Base-by-base conservation (phyloP, 495 filamentous ascomycete species). In the Cryomyces minteri region DNA sequence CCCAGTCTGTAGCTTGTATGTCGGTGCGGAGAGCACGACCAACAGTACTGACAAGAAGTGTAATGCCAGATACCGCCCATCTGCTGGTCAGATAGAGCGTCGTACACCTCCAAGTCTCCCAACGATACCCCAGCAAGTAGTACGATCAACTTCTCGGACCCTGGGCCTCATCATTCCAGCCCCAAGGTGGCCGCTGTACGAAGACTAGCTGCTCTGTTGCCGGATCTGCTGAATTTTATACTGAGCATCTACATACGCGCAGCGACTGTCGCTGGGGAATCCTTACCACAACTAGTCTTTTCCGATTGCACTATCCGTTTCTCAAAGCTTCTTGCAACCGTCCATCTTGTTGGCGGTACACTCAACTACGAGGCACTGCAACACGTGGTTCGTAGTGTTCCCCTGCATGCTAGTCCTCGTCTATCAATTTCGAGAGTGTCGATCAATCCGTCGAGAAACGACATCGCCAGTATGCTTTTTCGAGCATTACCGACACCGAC, bases 251-350 rank as follows among this genome's bases (percentile, higher is more conserved):
- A 95, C 63, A 75, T 72, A 39, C 74, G 84, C 45, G 76, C 79
- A 4, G 70, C 76, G 12, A 73, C 74, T 51, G 79, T 92, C 51
- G 75, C 83, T 25, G 76, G 82, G 18, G 88, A 94, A 58, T 72
- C 82, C 47, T 63, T 93, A 14, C 88, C 87, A 10, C 81, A 81
- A 12, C 62, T 92, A 1, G 76, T 84, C 9, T 79, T 81, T 44
- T 88, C 83, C 1, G 86, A 96, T 55, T 79, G 77, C 5, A 73
- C 80, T 11, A 82, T 95, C 49, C 73, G 90, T 42, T 79, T 87
- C 48, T 73, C 79, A 50, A 82, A 79, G 51, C 59, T 92, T 12
- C 63, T 90, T 46, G 71, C 81, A 6, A 74, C 77, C 6, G 61
- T 88, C 39, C 79, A 85, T 53, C 55, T 83, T 33, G 67, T 74